These are phyloP conservation scores for Leccinum arenicola DNA, from an alignment of 768 basidiomycete species.

Conservation along the genomic window DNA sequence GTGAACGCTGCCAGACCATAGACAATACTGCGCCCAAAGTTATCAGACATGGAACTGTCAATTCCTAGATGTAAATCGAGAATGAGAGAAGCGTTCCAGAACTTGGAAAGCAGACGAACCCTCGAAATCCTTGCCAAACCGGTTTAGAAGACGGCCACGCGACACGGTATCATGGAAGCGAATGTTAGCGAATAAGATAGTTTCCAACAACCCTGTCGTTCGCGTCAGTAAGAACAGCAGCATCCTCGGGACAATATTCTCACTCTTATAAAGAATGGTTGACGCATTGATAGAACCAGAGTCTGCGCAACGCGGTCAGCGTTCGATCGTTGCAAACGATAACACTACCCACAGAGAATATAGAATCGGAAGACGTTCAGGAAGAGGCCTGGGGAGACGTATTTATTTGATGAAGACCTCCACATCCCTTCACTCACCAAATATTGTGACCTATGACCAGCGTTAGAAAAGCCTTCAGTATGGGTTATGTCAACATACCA, in stretches of 20 bases:
- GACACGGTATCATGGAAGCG: constrained; percentile 93
- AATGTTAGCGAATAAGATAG: constrained; percentile 83
- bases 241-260: not conserved
- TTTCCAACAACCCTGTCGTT: constrained; percentile 55
- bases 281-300: constrained; percentile 82
- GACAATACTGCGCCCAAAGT: constrained; percentile 77
- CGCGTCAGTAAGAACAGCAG: constrained; percentile 14
- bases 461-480: constrained; percentile 14
- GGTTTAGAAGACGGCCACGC: constrained; percentile 77
- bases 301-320: constrained; percentile 37
- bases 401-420: constrained; percentile 1
- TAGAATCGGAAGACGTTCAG: constrained; percentile 65
- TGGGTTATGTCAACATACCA: constrained; percentile 34
- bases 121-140: constrained; percentile 91
- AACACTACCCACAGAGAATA: constrained; percentile 57
- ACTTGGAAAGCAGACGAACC: constrained; percentile 29
- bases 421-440: constrained; percentile 27
- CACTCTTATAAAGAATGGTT: constrained; percentile 69
- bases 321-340: not conserved
- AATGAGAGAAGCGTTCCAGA: constrained; percentile 8
- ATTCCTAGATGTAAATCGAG: constrained; percentile 47
- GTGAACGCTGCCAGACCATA: constrained; percentile 68
- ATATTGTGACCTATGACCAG: constrained; percentile 34
- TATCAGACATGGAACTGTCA: constrained; percentile 79
- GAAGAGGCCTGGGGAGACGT: constrained; percentile 42